Conservation (phyloP, 176 grass and related monocot genomes). For the Secale cereale region DNA sequence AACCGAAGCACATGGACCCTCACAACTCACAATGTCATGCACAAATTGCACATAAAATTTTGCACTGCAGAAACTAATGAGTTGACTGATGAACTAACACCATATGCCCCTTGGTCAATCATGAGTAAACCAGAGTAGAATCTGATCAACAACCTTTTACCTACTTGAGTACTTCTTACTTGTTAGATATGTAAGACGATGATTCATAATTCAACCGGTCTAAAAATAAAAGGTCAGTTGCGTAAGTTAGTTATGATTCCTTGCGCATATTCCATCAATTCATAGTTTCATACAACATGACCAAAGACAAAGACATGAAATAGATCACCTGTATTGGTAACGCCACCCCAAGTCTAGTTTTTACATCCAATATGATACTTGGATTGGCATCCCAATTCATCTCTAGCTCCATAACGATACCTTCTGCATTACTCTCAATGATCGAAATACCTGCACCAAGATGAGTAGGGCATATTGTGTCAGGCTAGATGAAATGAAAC, state of each 20-base stretch:
- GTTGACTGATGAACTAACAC: background rate
- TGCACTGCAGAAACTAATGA: background rate
- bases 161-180: background rate
- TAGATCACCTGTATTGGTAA: slow-evolving; percentile 86
- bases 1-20: background rate
- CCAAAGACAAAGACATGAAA: slow-evolving; percentile 22
- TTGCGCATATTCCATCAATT: background rate
- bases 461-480: background rate
- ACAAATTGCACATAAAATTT: background rate
- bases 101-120: background rate
- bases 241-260: slow-evolving; percentile 6
- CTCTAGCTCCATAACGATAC: slow-evolving; percentile 89
- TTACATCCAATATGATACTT: slow-evolving; percentile 90
- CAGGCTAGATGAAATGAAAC: background rate
- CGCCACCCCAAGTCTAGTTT: slow-evolving; percentile 81
- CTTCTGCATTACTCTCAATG: slow-evolving; percentile 69
- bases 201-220: background rate
- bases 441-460: slow-evolving; percentile 78
- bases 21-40: background rate
- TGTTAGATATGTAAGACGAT: background rate
- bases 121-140: background rate
- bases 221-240: background rate
- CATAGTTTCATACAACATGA: background rate
- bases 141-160: background rate
- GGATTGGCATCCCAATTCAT: slow-evolving; percentile 98